Conservation (phyloP, 352 stramenopile genomes). For the Discostella stelligera region DNA sequence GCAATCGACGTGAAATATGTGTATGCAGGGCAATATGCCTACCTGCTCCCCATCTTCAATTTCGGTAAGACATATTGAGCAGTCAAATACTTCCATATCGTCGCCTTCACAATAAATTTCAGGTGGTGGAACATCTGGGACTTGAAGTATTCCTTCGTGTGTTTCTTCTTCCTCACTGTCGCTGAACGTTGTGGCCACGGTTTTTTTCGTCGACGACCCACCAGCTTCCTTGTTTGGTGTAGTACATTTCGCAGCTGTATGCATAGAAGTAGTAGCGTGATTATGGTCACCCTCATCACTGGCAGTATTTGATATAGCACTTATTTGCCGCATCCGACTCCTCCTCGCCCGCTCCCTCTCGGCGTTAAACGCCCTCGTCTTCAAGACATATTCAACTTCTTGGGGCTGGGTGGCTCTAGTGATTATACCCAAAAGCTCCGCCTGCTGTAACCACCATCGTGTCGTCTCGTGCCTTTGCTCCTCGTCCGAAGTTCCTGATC, state of each 20-base stretch:
- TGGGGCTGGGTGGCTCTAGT: constrained; percentile 2
- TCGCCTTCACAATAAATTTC: constrained; percentile 20
- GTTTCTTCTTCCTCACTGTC: constrained; percentile 9
- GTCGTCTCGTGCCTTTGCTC: constrained; percentile 26
- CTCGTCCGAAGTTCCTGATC: neutral
- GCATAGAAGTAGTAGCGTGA: neutral
- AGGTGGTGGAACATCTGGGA: neutral
- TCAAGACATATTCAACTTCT: constrained; percentile 40
- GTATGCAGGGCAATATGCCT: constrained; percentile 81
- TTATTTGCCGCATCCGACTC: constrained; percentile 1
- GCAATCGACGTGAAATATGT: constrained; percentile 88
- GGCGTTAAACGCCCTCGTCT: constrained; percentile 38
- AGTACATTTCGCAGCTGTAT: constrained; percentile 6
- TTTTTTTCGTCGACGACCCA: constrained; percentile 27
- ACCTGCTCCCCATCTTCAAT: constrained; percentile 62
- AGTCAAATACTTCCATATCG: constrained; percentile 42
- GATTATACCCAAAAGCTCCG: constrained; percentile 32
- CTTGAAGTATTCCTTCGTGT: neutral
- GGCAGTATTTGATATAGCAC: constrained; percentile 4
- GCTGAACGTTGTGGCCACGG: constrained; percentile 12
- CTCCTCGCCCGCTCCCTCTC: constrained; percentile 17
- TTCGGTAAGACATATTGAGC: constrained; percentile 57
- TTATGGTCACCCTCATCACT: neutral
- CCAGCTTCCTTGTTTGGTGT: neutral
- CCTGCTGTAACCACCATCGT: constrained; percentile 33